Conservation (phyloP, 306 rosid genomes). For the Dryas drummondii region DNA sequence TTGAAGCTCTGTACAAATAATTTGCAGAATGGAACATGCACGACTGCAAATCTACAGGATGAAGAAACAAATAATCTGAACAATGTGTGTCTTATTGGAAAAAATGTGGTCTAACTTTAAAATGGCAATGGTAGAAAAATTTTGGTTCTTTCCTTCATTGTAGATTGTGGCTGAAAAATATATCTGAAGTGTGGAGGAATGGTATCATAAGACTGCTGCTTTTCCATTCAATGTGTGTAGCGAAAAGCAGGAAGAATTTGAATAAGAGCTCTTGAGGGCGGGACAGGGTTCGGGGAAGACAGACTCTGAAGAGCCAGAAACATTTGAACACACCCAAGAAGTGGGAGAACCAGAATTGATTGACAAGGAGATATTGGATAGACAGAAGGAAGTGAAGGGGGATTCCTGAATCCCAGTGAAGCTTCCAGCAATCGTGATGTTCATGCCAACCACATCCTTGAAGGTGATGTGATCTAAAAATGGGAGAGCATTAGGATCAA, state of each 20-base stretch:
- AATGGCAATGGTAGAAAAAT: slow-evolving; percentile 37
- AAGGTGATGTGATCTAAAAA: slow-evolving; percentile 58
- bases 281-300: slow-evolving; percentile 82
- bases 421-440: slow-evolving; percentile 75
- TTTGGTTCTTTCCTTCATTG: slow-evolving; percentile 28
- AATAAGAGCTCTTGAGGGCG: slow-evolving; percentile 40
- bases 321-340: slow-evolving; percentile 77
- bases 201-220: slow-evolving; percentile 49
- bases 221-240: slow-evolving; percentile 38
- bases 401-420: slow-evolving; percentile 76
- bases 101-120: slow-evolving; percentile 58
- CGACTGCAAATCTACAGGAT: slow-evolving; percentile 57
- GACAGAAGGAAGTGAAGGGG: slow-evolving; percentile 76
- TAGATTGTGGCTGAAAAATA: slow-evolving; percentile 27
- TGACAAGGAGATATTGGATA: slow-evolving; percentile 70
- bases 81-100: slow-evolving; percentile 60
- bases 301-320: slow-evolving; percentile 67
- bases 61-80: slow-evolving; percentile 51
- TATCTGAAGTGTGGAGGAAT: slow-evolving; percentile 36
- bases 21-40: slow-evolving; percentile 66
- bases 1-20: slow-evolving; percentile 98
- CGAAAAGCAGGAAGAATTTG: slow-evolving; percentile 61
- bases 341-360: slow-evolving; percentile 45
- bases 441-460: slow-evolving; percentile 59
- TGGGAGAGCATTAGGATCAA: slow-evolving; percentile 85